These are phyloP conservation scores for Mucuna pruriens DNA, from an alignment of 306 rosid genomes.

Conservation along the genomic window DNA sequence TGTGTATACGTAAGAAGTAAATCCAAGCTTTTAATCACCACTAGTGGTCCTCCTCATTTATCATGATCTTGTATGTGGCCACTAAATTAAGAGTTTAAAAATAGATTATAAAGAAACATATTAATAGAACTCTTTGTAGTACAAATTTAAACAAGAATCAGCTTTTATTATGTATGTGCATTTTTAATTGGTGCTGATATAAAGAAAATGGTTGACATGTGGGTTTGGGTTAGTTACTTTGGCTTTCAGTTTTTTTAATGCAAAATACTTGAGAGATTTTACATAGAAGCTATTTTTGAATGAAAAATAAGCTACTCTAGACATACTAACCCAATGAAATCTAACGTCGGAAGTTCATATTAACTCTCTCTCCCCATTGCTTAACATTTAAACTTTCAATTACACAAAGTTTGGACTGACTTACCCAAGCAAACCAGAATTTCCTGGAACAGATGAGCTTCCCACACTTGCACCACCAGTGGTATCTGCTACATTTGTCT, in stretches of 20 bases:
- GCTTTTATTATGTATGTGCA: not conserved
- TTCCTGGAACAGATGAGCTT: constrained; percentile 71
- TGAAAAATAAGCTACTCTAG: not conserved
- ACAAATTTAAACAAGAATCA: not conserved
- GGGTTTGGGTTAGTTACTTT: not conserved
- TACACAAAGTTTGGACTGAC: constrained; percentile 38
- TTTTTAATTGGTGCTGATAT: not conserved
- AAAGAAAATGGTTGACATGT: too few relatives aligned
- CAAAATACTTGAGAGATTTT: not conserved
- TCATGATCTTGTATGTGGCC: not conserved
- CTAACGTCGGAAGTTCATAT: constrained; percentile 6
- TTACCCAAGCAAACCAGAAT: constrained; percentile 94
- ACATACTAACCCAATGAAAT: not conserved
- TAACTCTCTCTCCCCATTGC: not conserved
- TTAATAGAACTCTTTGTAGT: not conserved
- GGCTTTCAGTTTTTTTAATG: not conserved
- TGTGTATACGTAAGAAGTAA: not conserved
- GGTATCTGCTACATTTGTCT: constrained; percentile 73
- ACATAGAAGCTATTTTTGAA: not conserved
- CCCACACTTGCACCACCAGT: constrained; percentile 56
- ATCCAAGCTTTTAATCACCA: not conserved
- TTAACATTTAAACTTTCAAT: constrained; percentile 3
- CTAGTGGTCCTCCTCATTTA: not conserved
- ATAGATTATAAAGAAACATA: not conserved
- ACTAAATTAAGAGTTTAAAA: not conserved